phyloP scores from a whole-genome alignment of 2,329 filamentous ascomycete species.

The Chrysoporthe deuterocubensis region DNA sequence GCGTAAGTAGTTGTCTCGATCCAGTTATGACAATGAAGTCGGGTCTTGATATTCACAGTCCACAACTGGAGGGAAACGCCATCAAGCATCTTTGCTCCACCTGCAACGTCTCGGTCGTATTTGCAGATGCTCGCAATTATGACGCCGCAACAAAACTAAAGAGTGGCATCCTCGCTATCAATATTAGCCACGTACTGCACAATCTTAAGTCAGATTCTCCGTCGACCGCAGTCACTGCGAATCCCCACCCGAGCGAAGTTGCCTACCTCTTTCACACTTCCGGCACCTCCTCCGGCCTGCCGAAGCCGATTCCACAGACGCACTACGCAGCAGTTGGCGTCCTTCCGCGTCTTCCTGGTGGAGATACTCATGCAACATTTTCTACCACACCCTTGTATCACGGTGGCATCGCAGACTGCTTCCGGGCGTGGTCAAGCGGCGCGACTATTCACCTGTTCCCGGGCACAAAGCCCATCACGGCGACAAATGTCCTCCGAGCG shows the following conservation, averaged over 20 bases:
- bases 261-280: slow-evolving; percentile 68
- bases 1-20: slow-evolving; percentile 44
- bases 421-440: slow-evolving; percentile 64
- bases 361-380: slow-evolving; percentile 54
- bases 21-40: not conserved
- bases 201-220: slow-evolving; percentile 23
- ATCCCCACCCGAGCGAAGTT: slow-evolving; percentile 38
- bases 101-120: slow-evolving; percentile 46
- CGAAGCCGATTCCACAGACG: slow-evolving; percentile 64
- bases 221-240: not conserved
- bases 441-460: slow-evolving; percentile 67
- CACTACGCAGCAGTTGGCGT: slow-evolving; percentile 60
- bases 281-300: slow-evolving; percentile 65
- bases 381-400: slow-evolving; percentile 70
- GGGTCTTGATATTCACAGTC: slow-evolving; percentile 39
- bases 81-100: slow-evolving; percentile 57
- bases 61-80: slow-evolving; percentile 49
- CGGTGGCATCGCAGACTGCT: slow-evolving; percentile 65
- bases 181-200: slow-evolving; percentile 28
- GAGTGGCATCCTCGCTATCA: slow-evolving; percentile 25
- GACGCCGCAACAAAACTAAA: slow-evolving; percentile 18
- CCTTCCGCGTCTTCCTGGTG: slow-evolving; percentile 50
- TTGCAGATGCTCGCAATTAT: slow-evolving; percentile 46
- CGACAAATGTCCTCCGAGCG: slow-evolving; percentile 53
- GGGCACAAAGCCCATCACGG: slow-evolving; percentile 60